Evolutionary conservation across 495 filamentous ascomycete genomes (phyloP), one percentile per base, ranked within the genome.

Genomic region (Tuber melanosporum): DNA sequence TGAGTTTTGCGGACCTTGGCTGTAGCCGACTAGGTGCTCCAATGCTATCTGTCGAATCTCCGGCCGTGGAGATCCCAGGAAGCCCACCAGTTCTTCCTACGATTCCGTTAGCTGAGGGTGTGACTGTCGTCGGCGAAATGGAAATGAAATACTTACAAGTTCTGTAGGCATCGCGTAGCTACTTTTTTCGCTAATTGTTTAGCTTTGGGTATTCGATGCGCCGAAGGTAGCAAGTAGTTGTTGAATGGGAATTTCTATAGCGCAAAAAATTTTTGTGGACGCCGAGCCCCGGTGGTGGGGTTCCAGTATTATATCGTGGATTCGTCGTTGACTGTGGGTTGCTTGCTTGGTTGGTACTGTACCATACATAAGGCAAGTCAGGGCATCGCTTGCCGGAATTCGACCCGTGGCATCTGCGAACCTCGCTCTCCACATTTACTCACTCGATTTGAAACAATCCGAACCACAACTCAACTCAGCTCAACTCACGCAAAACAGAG

Each of bases 21-120:
- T 96, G 85, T 92, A 98, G 8, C 91, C 91, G 57, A 96, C 91
- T 41, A 97, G 87, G 76, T 95, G 92, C 84, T 97, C 95, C 69
- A 90, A 90, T 22, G 95, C 94, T 79, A 83, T 76, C 73, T 83
- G 82, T 77, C 82, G 73, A 39, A 83, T 78, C 45, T 83, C 76
- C 9, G 82, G 81, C 39, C 75, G 71, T 47, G 82, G 82, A n/a
- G 82, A 83, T 42, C 79, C 81, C 12, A 83, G 69, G 73, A 83
- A 83, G 3, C 44, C 82, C 10, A 83, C 76, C 20, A 83, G 82
- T 71, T 83, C 82, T 78, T 83, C 82, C 81, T 82, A 66, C 36
- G 74, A 57, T 66, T 73, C 49, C 15, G 42, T 75, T 22, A 72
- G 71, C 32, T 32, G 36, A 22, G 26, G 39, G 14, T 32, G 22